A percentile compares a stretch with the other conserved stretches of the same genome.
Evolutionary conservation across 2,329 filamentous ascomycete genomes (phyloP).

Genomic region (Lecanicillium sp.): DNA sequence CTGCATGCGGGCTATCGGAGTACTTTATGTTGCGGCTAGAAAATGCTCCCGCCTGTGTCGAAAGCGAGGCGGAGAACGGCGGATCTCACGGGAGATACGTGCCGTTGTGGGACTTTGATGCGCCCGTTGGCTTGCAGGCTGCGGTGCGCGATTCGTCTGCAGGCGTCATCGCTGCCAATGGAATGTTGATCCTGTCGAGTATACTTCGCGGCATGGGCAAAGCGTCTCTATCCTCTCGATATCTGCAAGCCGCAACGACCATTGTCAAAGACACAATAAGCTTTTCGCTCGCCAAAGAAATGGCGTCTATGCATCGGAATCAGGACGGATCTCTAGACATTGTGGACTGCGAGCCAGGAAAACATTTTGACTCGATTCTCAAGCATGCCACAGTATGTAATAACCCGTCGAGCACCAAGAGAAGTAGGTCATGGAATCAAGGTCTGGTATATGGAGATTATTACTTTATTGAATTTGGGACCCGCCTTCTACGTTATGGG

Average conservation of each 20-base stretch:
- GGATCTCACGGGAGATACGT: constrained; percentile 14
- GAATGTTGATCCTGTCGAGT: constrained; percentile 23
- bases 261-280: not conserved
- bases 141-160: constrained; percentile 23
- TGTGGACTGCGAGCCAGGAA: not conserved
- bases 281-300: not conserved
- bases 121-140: constrained; percentile 18
- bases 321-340: not conserved
- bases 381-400: constrained; percentile 21
- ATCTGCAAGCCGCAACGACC: not conserved
- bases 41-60: constrained; percentile 18
- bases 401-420: constrained; percentile 16
- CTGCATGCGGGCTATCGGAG: constrained; percentile 35
- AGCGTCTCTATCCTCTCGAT: constrained; percentile 12
- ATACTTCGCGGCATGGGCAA: constrained; percentile 13
- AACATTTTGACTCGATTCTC: constrained; percentile 7
- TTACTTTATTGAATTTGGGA: constrained; percentile 35
- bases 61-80: constrained; percentile 3
- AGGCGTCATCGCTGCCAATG: constrained; percentile 24
- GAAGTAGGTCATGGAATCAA: constrained; percentile 20
- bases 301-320: not conserved
- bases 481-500: constrained; percentile 28
- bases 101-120: constrained; percentile 34
- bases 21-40: constrained; percentile 37
- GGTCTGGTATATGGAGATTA: constrained; percentile 39